These are phyloP conservation scores for Alternaria viburni DNA, from an alignment of 2,329 filamentous ascomycete genomes.

Conservation along the genomic window DNA sequence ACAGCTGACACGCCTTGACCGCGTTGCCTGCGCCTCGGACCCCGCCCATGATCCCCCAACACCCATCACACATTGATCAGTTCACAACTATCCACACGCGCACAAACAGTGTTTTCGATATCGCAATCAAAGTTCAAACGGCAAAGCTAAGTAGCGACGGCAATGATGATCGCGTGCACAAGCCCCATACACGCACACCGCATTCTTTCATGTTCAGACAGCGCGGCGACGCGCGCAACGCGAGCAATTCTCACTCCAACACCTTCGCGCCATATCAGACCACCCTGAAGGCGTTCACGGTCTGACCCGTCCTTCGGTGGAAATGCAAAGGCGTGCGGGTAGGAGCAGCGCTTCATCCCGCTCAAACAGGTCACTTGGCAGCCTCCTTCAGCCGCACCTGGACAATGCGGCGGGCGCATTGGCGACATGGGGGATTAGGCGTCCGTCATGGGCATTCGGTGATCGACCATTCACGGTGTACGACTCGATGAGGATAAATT, in stretches of 20 bases:
- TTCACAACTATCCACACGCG: neutral
- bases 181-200: neutral
- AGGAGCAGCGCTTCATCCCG: constrained; percentile 1
- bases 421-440: neutral
- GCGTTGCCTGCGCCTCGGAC: neutral
- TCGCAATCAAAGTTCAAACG: neutral
- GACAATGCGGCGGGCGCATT: constrained; percentile 9
- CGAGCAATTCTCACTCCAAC: neutral
- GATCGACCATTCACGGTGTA: constrained; percentile 10
- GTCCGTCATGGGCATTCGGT: constrained; percentile 6
- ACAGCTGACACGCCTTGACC: neutral
- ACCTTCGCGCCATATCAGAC: neutral
- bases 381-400: constrained; percentile 17
- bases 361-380: constrained; percentile 18
- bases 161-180: neutral
- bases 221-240: neutral
- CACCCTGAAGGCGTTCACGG: neutral
- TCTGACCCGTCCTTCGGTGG: neutral
- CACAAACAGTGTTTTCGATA: neutral
- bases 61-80: neutral
- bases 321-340: neutral
- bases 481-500: neutral
- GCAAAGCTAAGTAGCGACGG: neutral
- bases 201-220: neutral
- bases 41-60: neutral